Base-by-base conservation (phyloP, 305 asterid genomes). In the Solanum hybrid region DNA sequence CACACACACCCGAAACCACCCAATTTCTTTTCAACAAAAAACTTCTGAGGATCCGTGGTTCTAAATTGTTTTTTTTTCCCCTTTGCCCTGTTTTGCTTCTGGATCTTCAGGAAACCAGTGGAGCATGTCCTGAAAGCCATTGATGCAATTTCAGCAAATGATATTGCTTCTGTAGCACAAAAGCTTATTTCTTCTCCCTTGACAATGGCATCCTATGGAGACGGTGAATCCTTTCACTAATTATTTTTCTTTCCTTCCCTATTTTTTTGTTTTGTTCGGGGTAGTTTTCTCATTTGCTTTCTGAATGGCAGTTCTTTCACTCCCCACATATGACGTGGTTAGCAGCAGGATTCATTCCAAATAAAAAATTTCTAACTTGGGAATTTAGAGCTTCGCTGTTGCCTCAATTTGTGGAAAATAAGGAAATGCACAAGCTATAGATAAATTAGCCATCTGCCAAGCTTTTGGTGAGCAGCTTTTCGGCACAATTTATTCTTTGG, bases 161-260 rank as follows among this genome's bases (percentile, higher is more conserved):
- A 96, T 91, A 94, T 96, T 78, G 73, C 95, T 89, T 57, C 89
- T 12, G 36, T 89, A 29, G 93, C 93, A 10, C 89, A 91, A 79
- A 94, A 93, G 91, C 96, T 97, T 83, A 24, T 96, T 38, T 79
- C 93, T 33, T 93, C 98, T 82, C 98, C 99, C 73, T 97, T 96
- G 89, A 95, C 99, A 68, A 92, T 97, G 98, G 98, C 99, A 87
- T 96, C 97, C 51, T 95, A 95, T 87, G 99, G 99, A 92, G 98
- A 96, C 27, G 99, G 99, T 97, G 94, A 94, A 77, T 83, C 36
- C 39, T 89, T 26, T 86, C 65, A 73, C 65, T 88, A 29, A 11
- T 41, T 41, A 5, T 20, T 33, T 57, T 57, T 37, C 91, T 31
- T 14, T 12, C 72, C 20, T 36, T 75, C 34, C 37, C 14, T 75